Base-by-base conservation (phyloP, 805 yeast genomes). In the Saccharomycopsis fermentans region DNA sequence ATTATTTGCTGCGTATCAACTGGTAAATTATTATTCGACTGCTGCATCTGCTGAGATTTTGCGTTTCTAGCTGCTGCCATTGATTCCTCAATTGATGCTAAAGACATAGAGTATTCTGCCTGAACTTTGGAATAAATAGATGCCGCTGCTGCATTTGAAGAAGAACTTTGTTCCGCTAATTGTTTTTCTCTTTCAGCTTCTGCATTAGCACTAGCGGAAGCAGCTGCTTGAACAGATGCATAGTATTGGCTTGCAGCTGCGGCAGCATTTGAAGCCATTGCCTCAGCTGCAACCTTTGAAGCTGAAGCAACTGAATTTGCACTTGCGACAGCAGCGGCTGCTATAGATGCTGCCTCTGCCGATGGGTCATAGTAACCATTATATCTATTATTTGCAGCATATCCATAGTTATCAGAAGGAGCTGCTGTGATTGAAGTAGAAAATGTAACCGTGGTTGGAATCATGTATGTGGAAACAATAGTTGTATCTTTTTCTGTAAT, bases 361-460 rank as follows among this genome's bases (percentile, higher is more conserved):
- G 53, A 27, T 8, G 53, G 53, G 26, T 43, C 50, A 43, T 43
- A 43, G 14, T 43, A 21, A 21, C n/a, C 16, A 21, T 21, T 21
- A 21, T 43, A 43, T 21, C 50, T 43, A 21, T 39, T 39, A 21
- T 43, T 43, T 14, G 16, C 50, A 16, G 12, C 21, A n/a, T 27
- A 50, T 32, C 35, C 55, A 11, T 24, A n/a, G 21, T 29, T 35
- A 12, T 32, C 16, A 16, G 3, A 5, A 24, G 32, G 32, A 34
- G 39, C 36, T 35, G 40, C 40, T 34, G 36, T 52, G 2, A 24
- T 35, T 32, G 55, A 32, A 32, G 40, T 21, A 12, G 40, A 32
- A 6, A 59, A 36, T 3, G 60, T 55, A 24, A 59, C 53, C 11
- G 62, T 59, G 4, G 60, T 59, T 26, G 62, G 52, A 11, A 59